Conservation (phyloP, 1,139 yeast genomes). For the Suzukiozyma palmioleophila region DNA sequence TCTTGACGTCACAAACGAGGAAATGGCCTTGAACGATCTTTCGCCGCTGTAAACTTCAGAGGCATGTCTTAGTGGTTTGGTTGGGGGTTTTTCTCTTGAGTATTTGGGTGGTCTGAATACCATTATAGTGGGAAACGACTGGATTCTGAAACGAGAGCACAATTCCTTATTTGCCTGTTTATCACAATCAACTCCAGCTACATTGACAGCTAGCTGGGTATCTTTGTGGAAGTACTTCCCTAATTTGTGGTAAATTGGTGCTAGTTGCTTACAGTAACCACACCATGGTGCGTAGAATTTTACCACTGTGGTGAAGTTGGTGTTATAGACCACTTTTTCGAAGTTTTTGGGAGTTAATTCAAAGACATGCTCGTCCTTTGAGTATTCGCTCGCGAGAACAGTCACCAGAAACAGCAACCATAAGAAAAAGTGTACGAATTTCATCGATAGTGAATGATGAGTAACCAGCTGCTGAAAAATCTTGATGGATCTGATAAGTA, state of each 20-base stretch:
- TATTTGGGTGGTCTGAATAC: slow-evolving; percentile 80
- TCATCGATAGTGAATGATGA: not conserved
- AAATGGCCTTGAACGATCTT: slow-evolving; percentile 55
- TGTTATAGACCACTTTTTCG: slow-evolving; percentile 55
- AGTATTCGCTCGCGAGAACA: slow-evolving; percentile 25
- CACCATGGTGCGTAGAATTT: slow-evolving; percentile 99
- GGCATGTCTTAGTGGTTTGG: slow-evolving; percentile 36
- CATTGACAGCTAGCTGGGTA: slow-evolving; percentile 55
- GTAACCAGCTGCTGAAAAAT: not conserved
- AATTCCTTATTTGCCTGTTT: slow-evolving; percentile 57
- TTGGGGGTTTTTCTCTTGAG: slow-evolving; percentile 13
- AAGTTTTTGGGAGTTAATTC: slow-evolving; percentile 59
- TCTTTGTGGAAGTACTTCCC: slow-evolving; percentile 52
- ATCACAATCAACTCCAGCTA: slow-evolving; percentile 89
- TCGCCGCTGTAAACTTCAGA: slow-evolving; percentile 69
- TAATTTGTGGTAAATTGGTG: slow-evolving; percentile 55
- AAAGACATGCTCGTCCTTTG: slow-evolving; percentile 43
- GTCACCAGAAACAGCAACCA: not conserved
- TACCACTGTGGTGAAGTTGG: slow-evolving; percentile 79
- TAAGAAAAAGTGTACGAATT: not conserved
- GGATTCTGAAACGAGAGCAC: slow-evolving; percentile 62
- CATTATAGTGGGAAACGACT: slow-evolving; percentile 79
- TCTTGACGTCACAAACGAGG: slow-evolving; percentile 55
- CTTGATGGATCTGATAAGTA: not conserved
- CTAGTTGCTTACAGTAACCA: slow-evolving; percentile 65